Evolutionary conservation across 352 stramenopile genomes (phyloP), one percentile per base, ranked within the genome.

Genomic region (Phytopythium helicoides): DNA sequence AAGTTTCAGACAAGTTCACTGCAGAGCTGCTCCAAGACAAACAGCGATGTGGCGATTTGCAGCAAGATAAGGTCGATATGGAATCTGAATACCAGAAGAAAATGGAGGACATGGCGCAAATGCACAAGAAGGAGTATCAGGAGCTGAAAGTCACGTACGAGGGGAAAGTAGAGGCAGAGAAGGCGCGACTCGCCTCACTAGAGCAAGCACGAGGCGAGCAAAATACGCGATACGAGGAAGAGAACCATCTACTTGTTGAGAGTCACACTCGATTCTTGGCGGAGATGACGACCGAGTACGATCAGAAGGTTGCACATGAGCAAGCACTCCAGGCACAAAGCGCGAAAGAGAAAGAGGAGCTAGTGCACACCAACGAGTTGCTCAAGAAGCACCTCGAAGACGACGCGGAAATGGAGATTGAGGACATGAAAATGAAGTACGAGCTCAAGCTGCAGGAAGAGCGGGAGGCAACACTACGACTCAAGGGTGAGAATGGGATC

Each of bases 401-500:
- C 52, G 94, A 98, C 58, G 92, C 95, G 11, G 94, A 98, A 37
- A 74, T 92, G 19, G 92, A 98, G 60, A 92, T 98, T 18, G 86
- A 97, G 46, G 89, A 96, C 33, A 64, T 98, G 25, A 95, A 96
- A 34, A 83, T 80, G 42, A 91, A 83, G 47, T 98, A 97, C 55
- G 91, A 98, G 53, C 64, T 83, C 7, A 96, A 97, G 60, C 66
- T 98, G 23, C 70, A 86, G 18, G 83, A 88, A 23, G 87, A 97
- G 45, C 74, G 87, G 0, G 88, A 98, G 60, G 86, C 89, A 4
- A 98, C 89, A 18, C 64, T 98, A 44, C 86, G 89, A 3, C 86
- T 96, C n/a, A 98, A 98, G 63, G 90, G 92, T 15, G 94, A 98
- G 60, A 98, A 98, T 52, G 93, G 91, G 6, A 97, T 98, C 61